Evolutionary conservation across 1,284 basidiomycete species (phyloP), one percentile per base, ranked within the genome.

Genomic region (Limonomyces culmigenus): DNA sequence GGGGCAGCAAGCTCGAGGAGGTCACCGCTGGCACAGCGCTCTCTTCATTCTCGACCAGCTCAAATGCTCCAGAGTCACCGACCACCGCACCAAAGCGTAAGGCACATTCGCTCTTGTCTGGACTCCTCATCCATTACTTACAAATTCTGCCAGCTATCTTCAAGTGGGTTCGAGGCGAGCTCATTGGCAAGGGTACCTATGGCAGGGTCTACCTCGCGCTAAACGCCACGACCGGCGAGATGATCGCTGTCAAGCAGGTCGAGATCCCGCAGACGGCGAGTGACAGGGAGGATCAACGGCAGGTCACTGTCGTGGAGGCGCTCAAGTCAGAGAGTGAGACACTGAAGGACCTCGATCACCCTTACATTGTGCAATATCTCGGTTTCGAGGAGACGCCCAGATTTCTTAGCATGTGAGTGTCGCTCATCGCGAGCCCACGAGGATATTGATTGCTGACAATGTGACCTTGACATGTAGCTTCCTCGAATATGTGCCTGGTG

Each of bases 181-280:
- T 96, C 32, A 96, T 98, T 45, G 95, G 95, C 30, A 89, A 86
- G 50, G 95, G 95, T 17, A 95, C 91, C 3, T 99, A 92, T 50
- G 93, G 93, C 5, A 74, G 85, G 35, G 95, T 98, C 19, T 98
- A 96, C 50, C 74, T 97, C 34, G 95, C 89, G 14, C 63, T 98
- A 43, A 98, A 98, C 54, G 88, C 86, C n/a, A 93, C 88, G 1
- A 96, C 92, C 0, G 93, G 93, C 39, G 93, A 98, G 56, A 93
- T 97, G 85, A 92, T 98, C 47, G 95, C 95, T 5, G 95, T 99
- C 45, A 99, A 99, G 59, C 95, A 99, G 58, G 95, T 99, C 34
- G 93, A 97, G 55, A 69, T 93, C 39, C 92, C 93, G 1, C 74
- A 76, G 35, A 93, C 89, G 1, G 74, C 78, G 11, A 84, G 79